These are phyloP conservation scores for Anisodus acutangulus DNA, from an alignment of 257 asterid genomes.

Conservation along the genomic window DNA sequence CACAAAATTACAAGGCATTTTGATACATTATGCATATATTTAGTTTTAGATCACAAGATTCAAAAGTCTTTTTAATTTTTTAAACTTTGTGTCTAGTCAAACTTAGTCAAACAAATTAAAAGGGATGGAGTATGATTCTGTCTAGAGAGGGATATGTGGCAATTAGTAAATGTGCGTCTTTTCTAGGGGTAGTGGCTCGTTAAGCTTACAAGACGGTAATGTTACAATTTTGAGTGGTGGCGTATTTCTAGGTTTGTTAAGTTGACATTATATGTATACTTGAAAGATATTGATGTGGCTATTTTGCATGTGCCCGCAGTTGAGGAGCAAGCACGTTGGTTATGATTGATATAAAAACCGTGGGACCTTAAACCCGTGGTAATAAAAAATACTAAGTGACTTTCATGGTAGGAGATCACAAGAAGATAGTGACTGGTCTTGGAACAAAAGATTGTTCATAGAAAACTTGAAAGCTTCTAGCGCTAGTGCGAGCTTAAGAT, in stretches of 20 bases:
- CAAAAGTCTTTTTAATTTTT: no score
- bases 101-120: no score
- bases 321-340: not conserved
- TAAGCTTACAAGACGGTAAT: not conserved
- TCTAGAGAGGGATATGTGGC: not conserved
- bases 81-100: no score
- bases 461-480: not conserved
- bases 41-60: no score
- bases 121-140: not conserved
- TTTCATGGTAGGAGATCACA: not conserved
- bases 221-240: not conserved
- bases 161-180: not conserved
- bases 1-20: no score
- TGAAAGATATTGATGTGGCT: not conserved
- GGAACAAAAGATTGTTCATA: not conserved
- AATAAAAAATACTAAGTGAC: not conserved
- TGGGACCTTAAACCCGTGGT: not conserved
- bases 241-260: not conserved
- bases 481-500: not conserved
- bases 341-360: not conserved
- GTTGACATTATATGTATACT: no score
- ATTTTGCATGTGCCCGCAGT: not conserved
- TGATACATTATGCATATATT: no score
- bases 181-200: not conserved
- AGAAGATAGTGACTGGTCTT: not conserved